Percentiles rank a stretch among this genome's conserved stretches.
These are phyloP conservation scores for Hypsizygus marmoreus DNA, from an alignment of 768 basidiomycete species.

Conservation along the genomic window DNA sequence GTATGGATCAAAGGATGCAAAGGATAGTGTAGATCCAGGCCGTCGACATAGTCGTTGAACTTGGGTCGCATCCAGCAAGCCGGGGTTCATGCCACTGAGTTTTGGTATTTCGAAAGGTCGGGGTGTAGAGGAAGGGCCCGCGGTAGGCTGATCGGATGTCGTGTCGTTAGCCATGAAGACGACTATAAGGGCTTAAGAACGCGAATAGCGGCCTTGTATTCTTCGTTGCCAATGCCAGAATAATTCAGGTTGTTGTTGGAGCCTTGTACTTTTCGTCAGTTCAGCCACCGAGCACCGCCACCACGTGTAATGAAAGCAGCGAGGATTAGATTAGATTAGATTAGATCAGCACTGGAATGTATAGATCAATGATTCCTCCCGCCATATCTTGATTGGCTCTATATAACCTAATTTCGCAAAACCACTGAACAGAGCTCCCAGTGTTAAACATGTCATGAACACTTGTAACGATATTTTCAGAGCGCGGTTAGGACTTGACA, in stretches of 20 bases:
- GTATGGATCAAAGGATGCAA: conserved; percentile 74
- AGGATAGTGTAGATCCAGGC: conserved; percentile 60
- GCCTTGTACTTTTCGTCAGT: too few species aligned
- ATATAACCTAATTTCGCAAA: too few species aligned
- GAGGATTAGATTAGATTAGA: conserved; percentile 14
- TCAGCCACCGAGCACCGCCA: conserved; percentile 10
- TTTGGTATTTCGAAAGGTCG: conserved; percentile 14
- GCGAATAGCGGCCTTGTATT: conserved; percentile 19
- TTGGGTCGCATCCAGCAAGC: conserved; percentile 66
- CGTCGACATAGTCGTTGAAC: conserved; percentile 59
- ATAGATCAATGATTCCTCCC: too few species aligned
- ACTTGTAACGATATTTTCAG: too few species aligned
- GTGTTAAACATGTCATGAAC: too few species aligned
- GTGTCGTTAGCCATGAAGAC: not conserved
- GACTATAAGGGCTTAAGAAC: not conserved
- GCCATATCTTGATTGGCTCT: too few species aligned
- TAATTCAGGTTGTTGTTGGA: conserved; percentile 9
- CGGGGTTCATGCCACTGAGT: conserved; percentile 55
- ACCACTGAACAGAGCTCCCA: too few species aligned
- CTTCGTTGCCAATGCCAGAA: conserved; percentile 12
- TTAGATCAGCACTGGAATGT: too few species aligned
- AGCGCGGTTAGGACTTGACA: too few species aligned
- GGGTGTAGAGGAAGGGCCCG: conserved; percentile 22
- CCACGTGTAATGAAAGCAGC: conserved; percentile 8
- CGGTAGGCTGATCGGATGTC: conserved; percentile 10